These are phyloP conservation scores for Phytomonas sp. DNA, from an alignment of 208 protist species.

Conservation along the genomic window DNA sequence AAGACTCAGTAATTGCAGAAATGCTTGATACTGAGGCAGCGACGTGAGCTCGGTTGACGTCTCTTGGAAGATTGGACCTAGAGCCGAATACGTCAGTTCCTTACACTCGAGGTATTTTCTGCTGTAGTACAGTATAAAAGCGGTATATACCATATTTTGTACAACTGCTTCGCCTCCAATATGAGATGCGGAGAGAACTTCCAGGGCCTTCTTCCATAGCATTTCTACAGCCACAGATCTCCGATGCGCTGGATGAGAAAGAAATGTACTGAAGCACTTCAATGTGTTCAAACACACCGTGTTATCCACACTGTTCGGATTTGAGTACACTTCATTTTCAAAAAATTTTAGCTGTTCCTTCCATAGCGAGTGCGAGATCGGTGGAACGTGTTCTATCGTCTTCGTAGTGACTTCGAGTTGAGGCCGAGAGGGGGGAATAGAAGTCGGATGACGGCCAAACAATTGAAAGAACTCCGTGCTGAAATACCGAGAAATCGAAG, in stretches of 20 bases:
- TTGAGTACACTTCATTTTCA: constrained; percentile 18
- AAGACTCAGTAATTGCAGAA: not conserved
- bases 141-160: not conserved
- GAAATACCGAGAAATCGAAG: not conserved
- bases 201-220: constrained; percentile 19
- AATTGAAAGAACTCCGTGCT: not conserved
- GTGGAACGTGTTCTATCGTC: not conserved
- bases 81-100: not conserved
- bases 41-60: not conserved
- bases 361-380: constrained; percentile 4
- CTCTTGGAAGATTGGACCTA: not conserved
- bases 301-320: constrained; percentile 11
- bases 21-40: not conserved
- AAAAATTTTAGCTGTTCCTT: constrained; percentile 12
- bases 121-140: not conserved
- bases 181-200: constrained; percentile 3
- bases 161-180: constrained; percentile 8
- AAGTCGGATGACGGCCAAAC: not conserved
- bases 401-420: not conserved
- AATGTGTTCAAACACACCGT: constrained; percentile 15
- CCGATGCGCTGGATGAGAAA: constrained; percentile 14
- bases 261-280: constrained; percentile 7
- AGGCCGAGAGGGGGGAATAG: not conserved
- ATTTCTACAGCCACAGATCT: constrained; percentile 7
- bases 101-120: not conserved